phyloP scores from a whole-genome alignment of 2,329 filamentous ascomycete species.

The Claviceps humidiphila region DNA sequence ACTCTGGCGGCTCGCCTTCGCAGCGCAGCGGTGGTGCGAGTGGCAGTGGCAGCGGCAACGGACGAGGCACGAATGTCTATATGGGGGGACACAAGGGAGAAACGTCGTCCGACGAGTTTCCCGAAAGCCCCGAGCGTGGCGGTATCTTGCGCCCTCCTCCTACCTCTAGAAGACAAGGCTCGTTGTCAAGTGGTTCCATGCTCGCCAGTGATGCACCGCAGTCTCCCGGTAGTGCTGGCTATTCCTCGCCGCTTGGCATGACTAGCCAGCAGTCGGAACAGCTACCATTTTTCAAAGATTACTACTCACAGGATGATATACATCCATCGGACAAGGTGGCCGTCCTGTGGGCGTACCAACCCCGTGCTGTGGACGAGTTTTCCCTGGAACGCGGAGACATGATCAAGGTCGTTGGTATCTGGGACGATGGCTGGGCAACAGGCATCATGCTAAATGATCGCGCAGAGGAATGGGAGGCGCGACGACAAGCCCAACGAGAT shows the following conservation, averaged over 20 bases:
- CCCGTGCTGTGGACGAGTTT: slow-evolving; percentile 86
- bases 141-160: slow-evolving; percentile 46
- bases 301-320: slow-evolving; percentile 95
- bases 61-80: slow-evolving; percentile 29
- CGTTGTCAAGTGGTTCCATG: slow-evolving; percentile 72
- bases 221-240: slow-evolving; percentile 59
- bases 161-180: slow-evolving; percentile 62
- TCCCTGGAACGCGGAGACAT: slow-evolving; percentile 89
- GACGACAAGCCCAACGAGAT: slow-evolving; percentile 68
- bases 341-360: slow-evolving; percentile 92
- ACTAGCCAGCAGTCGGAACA: slow-evolving; percentile 91
- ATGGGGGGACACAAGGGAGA: slow-evolving; percentile 30
- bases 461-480: slow-evolving; percentile 78
- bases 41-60: slow-evolving; percentile 32
- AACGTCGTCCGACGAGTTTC: slow-evolving; percentile 61
- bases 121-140: slow-evolving; percentile 52
- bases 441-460: slow-evolving; percentile 70
- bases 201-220: slow-evolving; percentile 57
- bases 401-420: slow-evolving; percentile 95
- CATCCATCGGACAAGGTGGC: slow-evolving; percentile 82
- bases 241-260: slow-evolving; percentile 74
- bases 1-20: slow-evolving; percentile 47
- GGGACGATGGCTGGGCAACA: slow-evolving; percentile 98
- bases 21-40: slow-evolving; percentile 29
- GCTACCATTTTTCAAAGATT: slow-evolving; percentile 92